phyloP scores from a whole-genome alignment of 139 green algal genomes.

The Haematococcus lacustris region DNA sequence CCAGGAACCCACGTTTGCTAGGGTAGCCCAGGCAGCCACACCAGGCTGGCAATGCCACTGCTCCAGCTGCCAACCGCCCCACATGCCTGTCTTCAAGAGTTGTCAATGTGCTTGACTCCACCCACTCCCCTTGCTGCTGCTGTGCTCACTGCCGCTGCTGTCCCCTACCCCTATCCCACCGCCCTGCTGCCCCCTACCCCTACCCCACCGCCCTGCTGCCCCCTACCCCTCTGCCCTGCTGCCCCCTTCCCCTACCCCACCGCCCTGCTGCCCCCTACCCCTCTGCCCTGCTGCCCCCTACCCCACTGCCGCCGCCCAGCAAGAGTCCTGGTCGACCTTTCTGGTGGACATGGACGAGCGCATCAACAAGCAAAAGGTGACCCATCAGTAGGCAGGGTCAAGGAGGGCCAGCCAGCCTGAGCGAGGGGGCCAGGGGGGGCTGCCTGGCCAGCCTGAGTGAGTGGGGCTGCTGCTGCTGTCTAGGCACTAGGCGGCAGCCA shows the following conservation, averaged over 20 bases:
- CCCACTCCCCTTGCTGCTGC: neutral
- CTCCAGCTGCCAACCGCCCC: neutral
- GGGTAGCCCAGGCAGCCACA: neutral
- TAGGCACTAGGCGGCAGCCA: no score
- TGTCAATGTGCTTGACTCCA: neutral
- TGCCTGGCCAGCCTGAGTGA: no score
- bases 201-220: no score
- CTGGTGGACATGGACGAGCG: constrained; percentile 18
- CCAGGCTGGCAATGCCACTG: neutral
- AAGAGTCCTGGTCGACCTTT: constrained; percentile 17
- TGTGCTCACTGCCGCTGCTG: no score
- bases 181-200: no score
- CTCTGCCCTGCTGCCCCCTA: neutral
- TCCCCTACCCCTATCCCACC: no score
- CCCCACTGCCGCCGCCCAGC: neutral
- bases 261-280: no score
- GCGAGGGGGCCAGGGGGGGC: no score
- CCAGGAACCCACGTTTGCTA: neutral
- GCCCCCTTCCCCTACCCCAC: no score
- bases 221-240: no score
- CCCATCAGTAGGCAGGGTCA: neutral
- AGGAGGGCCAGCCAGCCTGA: no score
- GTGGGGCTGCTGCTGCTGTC: no score
- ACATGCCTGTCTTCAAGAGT: neutral
- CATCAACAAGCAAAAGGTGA: constrained; percentile 22